Conservation (phyloP, 1,284 basidiomycete species). For the Microbotryum scabiosae region DNA sequence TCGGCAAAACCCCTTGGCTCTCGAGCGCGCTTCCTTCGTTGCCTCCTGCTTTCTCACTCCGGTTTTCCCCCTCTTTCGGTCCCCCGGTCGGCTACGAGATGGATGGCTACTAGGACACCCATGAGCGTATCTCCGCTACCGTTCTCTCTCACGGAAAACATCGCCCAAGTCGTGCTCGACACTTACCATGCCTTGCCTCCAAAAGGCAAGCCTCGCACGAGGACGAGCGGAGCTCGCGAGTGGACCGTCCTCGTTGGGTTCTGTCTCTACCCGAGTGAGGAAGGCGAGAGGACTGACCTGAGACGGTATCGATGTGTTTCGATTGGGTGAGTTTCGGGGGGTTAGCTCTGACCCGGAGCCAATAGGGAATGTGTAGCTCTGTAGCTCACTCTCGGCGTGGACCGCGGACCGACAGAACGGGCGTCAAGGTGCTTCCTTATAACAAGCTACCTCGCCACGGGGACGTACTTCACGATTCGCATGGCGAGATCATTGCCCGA, state of each 20-base stretch:
- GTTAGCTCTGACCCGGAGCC: not conserved
- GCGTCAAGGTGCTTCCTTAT: slow-evolving; percentile 75
- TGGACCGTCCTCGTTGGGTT: slow-evolving; percentile 43
- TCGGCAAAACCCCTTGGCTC: no score
- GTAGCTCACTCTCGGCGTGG: slow-evolving; percentile 36
- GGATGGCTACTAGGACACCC: no score
- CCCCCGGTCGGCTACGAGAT: no score
- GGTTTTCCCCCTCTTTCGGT: no score
- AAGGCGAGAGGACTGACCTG: not conserved
- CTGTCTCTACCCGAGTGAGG: not conserved
- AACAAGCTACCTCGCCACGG: slow-evolving; percentile 57
- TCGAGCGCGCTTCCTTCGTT: no score
- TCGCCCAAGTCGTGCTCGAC: slow-evolving; percentile 7
- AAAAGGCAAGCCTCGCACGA: slow-evolving; percentile 38
- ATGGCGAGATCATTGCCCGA: slow-evolving; percentile 80
- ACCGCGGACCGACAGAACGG: slow-evolving; percentile 66
- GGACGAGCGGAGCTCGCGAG: slow-evolving; percentile 39
- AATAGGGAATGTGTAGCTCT: not conserved
- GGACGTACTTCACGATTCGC: slow-evolving; percentile 76
- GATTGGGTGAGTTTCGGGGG: slow-evolving; percentile 22
- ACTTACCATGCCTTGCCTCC: slow-evolving; percentile 37
- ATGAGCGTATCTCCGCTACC: not conserved
- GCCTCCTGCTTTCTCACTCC: no score
- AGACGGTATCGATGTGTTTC: slow-evolving; percentile 16
- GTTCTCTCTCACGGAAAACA: not conserved